Conservation (phyloP, 2,329 filamentous ascomycete species). For the Septoria linicola region DNA sequence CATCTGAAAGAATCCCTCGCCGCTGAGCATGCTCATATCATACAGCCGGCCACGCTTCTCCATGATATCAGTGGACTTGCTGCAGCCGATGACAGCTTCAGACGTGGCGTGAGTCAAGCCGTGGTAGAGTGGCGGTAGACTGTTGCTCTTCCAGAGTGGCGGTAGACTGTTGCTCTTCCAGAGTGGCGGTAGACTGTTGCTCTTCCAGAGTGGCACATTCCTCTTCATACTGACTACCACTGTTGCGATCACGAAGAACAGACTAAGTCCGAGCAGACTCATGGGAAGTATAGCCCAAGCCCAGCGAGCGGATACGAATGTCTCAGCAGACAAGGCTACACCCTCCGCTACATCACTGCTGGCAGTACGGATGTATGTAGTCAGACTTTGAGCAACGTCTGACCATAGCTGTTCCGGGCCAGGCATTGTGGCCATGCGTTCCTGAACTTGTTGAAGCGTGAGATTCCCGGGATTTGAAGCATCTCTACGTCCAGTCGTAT, state of each 20-base stretch:
- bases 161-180: too few relatives aligned
- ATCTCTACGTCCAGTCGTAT: neutral
- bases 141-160: neutral
- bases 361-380: neutral
- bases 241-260: neutral
- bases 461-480: neutral
- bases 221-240: neutral
- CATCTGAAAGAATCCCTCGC: too few relatives aligned
- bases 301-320: neutral
- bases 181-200: too few relatives aligned
- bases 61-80: neutral
- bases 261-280: neutral
- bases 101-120: neutral
- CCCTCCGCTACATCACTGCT: neutral
- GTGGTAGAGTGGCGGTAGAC: neutral
- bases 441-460: neutral
- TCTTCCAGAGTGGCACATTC: neutral
- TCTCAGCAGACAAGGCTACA: neutral
- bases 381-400: neutral
- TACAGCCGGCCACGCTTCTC: neutral
- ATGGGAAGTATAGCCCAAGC: neutral
- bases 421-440: neutral
- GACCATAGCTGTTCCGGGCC: neutral
- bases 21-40: neutral
- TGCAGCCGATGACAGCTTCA: neutral